A percentile compares a stretch with the other conserved stretches of the same genome.
phyloP scores from a whole-genome alignment of 306 rosid species.

The Citrullus amarus region DNA sequence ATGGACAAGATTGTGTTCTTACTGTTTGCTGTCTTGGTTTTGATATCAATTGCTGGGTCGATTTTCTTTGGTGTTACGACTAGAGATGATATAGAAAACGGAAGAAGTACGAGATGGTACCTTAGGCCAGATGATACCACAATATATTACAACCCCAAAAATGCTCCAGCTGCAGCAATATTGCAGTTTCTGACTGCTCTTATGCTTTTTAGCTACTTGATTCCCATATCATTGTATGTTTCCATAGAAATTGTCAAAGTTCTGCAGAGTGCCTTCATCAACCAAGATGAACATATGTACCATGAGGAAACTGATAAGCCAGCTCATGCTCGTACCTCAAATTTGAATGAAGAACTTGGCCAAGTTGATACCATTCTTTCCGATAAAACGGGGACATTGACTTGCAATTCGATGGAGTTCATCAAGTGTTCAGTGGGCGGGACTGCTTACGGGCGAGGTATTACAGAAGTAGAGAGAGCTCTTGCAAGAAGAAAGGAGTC shows the following conservation, averaged over 20 bases:
- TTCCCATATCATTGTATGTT: conserved; percentile 92
- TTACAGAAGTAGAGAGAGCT: conserved; percentile 95
- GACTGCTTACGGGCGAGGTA: conserved; percentile 63
- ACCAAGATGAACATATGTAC: conserved; percentile 76
- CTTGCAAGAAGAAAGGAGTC: conserved; percentile 46
- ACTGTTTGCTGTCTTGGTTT: conserved; percentile 43
- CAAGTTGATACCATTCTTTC: conserved; percentile 96
- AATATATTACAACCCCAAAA: conserved; percentile 50
- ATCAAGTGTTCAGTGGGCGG: conserved; percentile 96
- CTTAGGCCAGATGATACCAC: conserved; percentile 68
- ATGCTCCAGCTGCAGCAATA: conserved; percentile 56
- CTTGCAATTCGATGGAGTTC: conserved; percentile 97
- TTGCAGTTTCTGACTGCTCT: conserved; percentile 70
- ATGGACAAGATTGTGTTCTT: conserved; percentile 80
- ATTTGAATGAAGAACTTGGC: conserved; percentile 97
- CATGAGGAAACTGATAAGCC: conserved; percentile 82
- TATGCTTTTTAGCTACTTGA: conserved; percentile 80
- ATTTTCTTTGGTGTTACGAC: conserved; percentile 64
- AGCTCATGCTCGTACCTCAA: conserved; percentile 85
- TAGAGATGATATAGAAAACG: conserved; percentile 45
- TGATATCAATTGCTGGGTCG: conserved; percentile 56
- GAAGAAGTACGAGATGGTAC: conserved; percentile 76
- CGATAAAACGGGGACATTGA: conserved; percentile 92
- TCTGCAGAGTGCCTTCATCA: conserved; percentile 84
- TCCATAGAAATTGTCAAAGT: conserved; percentile 94